Evolutionary conservation across 2,329 filamentous ascomycete genomes (phyloP), one percentile per base, ranked within the genome.

Genomic region (Colletotrichum gloeosporioides): DNA sequence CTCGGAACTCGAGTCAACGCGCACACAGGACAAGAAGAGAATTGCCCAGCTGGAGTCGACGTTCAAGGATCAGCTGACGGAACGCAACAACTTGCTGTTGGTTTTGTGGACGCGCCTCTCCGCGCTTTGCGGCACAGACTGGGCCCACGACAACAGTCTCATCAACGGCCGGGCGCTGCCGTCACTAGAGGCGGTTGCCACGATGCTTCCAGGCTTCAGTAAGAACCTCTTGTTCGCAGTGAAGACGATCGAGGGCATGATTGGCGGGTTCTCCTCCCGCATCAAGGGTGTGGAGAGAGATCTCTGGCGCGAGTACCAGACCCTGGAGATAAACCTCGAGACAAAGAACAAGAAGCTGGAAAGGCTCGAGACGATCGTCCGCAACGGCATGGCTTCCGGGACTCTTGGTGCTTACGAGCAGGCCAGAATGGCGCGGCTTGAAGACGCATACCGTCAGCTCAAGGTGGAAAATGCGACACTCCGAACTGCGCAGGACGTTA

Each of bases 61-160:
- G 74, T 95, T 95, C 85, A 95, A 94, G 79, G 96, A 98, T 69
- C 96, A 99, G 85, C 90, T 99, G 53, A 91, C 90, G 59, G 97
- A 99, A 85, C 93, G 97, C 71, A 98, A 99, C 85, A 94, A 95
- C 76, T 88, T 99, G 69, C 90, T 99, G 22, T 91, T 98, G 27
- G 90, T 92, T n/a, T 88, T 99, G 7, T 99, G 97, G 97, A 96
- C 96, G 78, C 92, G 95, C 62, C 90, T 99, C 10, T 96, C 95
- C 5, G 90, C 92, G 1, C 90, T 99, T 59, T 99, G 97, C 81
- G 97, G 97, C 13, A 91, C 92, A 0, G 97, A 99, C 82, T 99
- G 97, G 96, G 92, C 95, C 6, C 95, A 98, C 83, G 93, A 94
- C 81, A 96, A 99, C 84, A 94, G 94, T 73, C 91, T 98, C 29